Conservation (phyloP, 1,139 yeast genomes). For the Debaryomycetaceae sp. region DNA sequence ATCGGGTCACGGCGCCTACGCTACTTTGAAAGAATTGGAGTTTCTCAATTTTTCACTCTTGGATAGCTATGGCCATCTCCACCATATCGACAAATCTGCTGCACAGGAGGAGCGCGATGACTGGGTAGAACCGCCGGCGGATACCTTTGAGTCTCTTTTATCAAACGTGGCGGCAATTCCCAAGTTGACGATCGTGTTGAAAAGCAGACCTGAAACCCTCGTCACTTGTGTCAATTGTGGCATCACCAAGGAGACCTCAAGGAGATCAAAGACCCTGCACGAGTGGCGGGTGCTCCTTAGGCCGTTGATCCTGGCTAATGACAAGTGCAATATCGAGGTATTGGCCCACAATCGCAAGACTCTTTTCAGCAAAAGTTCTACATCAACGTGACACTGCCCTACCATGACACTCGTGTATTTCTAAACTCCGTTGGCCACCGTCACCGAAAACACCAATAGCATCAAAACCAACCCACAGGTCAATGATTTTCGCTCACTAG, state of each 20-base stretch:
- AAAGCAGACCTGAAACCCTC: constrained; percentile 16
- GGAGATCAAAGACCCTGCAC: constrained; percentile 14
- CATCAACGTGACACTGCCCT: not conserved
- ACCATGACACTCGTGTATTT: too few relatives aligned
- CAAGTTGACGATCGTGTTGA: constrained; percentile 22
- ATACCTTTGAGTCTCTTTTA: constrained; percentile 28
- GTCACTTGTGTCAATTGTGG: constrained; percentile 37
- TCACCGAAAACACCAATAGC: not conserved
- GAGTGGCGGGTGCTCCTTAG: constrained; percentile 30
- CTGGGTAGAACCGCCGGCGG: constrained; percentile 19
- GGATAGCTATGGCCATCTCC: constrained; percentile 19
- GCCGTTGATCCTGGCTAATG: constrained; percentile 20
- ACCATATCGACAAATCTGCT: constrained; percentile 7
- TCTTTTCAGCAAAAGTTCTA: constrained; percentile 3
- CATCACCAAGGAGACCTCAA: constrained; percentile 15
- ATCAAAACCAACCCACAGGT: too few relatives aligned
- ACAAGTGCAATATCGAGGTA: constrained; percentile 18
- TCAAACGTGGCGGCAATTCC: constrained; percentile 23
- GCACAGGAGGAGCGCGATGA: constrained; percentile 14
- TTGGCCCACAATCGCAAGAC: constrained; percentile 11
- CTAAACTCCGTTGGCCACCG: not conserved
- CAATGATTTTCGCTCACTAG: constrained; percentile 2
- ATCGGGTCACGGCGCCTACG: constrained; percentile 33
- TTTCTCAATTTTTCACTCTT: constrained; percentile 34
- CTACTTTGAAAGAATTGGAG: constrained; percentile 21